Base-by-base conservation (phyloP, 345 rosid species). In the Trapa incisa region DNA sequence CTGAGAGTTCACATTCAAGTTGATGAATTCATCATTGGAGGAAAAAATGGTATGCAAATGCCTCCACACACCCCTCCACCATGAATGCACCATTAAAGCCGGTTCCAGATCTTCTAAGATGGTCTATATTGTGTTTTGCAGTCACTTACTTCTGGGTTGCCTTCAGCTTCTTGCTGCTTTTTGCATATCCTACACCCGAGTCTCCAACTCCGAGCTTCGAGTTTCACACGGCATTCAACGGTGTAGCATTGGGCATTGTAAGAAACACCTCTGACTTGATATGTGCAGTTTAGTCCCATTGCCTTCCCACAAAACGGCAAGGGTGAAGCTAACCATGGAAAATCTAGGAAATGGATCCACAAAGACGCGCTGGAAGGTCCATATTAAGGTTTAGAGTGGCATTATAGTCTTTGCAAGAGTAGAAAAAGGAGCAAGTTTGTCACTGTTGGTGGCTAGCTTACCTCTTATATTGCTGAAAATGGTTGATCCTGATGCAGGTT, bases 131-230 rank as follows among this genome's bases (percentile, higher is more conserved):
- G 29, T 76, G 29, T 76, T 57, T 68, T 85, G 84, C 87, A 94
- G 99, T 91, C 73, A 86, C 81, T 56, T 79, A 86, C 65, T 94
- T 94, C 76, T 94, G 99, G 97, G 85, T 86, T 0, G 84, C 83
- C 66, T 75, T 94, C 45, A 89, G 99, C 82, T 83, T 94, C 78
- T 71, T 94, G 71, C 76, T 94, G 74, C 93, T 91, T 66, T 94
- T 94, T 80, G 99, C 99, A 68, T 94, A 94, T 77, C 99, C 99
- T 9, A 91, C 88, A 42, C 99, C 99, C 0, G 96, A 91, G 81
- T 36, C 80, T 65, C 92, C 97, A 66, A 91, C 97, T 66, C 99
- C 99, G 72, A 94, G 99, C 77, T 94, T 82, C 68, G 97, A 94
- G 83, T 94, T 52, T 70, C 99, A 94, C 78, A 77, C 97, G 1